A percentile compares a stretch with the other conserved stretches of the same genome.
Conservation (phyloP, 2,329 filamentous ascomycete genomes). For the Huntiella moniliformis region DNA sequence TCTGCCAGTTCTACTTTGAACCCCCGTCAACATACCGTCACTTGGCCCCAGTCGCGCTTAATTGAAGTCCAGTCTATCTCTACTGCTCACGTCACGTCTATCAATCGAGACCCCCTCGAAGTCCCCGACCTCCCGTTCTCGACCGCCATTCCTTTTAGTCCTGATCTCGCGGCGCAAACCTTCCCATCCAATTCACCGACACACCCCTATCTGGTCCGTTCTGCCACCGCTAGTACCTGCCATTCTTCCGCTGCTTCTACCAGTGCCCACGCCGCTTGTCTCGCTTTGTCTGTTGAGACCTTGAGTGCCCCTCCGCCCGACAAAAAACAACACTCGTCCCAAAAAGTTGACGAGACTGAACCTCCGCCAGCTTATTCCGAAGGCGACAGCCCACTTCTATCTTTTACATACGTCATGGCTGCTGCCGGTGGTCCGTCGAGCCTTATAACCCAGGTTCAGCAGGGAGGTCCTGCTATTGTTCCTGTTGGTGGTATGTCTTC, state of each 20-base stretch:
- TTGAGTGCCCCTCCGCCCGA: slow-evolving; percentile 25
- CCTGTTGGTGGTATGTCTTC: slow-evolving; percentile 55
- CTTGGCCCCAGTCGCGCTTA: slow-evolving; percentile 17
- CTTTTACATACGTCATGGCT: slow-evolving; percentile 95
- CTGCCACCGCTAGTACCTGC: not conserved
- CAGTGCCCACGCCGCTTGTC: not conserved
- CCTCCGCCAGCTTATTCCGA: slow-evolving; percentile 92
- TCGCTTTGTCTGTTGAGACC: not conserved
- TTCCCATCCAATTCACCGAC: not conserved
- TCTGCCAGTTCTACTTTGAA: slow-evolving; percentile 26
- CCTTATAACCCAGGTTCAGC: slow-evolving; percentile 98
- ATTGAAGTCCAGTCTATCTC: slow-evolving; percentile 15
- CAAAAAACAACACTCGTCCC: slow-evolving; percentile 55
- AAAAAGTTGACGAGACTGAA: slow-evolving; percentile 69
- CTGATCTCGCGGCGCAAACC: not conserved
- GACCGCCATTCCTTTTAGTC: not conserved
- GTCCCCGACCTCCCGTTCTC: not conserved
- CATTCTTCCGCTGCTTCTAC: not conserved
- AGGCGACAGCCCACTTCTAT: slow-evolving; percentile 76
- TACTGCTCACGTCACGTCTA: slow-evolving; percentile 13
- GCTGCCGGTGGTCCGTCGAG: slow-evolving; percentile 90
- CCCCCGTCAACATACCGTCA: slow-evolving; percentile 15
- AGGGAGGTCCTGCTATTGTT: slow-evolving; percentile 76
- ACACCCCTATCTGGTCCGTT: not conserved
- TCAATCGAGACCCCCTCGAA: not conserved